These are phyloP conservation scores for Zalerion maritima DNA, from an alignment of 495 filamentous ascomycete genomes.

Conservation along the genomic window DNA sequence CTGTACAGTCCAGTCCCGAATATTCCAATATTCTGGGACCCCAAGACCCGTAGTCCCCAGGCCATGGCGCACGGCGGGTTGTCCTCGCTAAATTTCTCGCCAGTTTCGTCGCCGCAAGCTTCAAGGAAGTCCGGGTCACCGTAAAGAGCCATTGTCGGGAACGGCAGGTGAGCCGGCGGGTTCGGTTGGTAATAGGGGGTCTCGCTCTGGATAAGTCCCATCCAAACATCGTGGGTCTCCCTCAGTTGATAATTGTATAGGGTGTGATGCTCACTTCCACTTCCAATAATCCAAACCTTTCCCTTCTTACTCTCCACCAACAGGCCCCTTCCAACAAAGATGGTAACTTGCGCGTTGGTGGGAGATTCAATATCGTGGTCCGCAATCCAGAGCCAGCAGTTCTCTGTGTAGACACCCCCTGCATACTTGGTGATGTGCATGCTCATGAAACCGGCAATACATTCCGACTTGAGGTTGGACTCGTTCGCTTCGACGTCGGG, in stretches of 20 bases:
- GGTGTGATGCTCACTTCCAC: constrained; percentile 51
- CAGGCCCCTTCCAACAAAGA: constrained; percentile 56
- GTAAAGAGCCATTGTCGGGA: constrained; percentile 40
- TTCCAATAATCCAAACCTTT: constrained; percentile 41
- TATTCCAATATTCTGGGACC: constrained; percentile 38
- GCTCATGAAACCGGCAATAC: constrained; percentile 51
- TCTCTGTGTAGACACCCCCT: constrained; percentile 45
- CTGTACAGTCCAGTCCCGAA: constrained; percentile 56
- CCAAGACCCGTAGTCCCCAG: constrained; percentile 38
- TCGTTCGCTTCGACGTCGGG: constrained; percentile 32
- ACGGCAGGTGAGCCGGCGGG: constrained; percentile 54
- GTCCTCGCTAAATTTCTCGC: constrained; percentile 7
- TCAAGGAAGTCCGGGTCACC: constrained; percentile 55
- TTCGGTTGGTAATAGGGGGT: constrained; percentile 56
- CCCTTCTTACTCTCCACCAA: constrained; percentile 40
- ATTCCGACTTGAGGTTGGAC: constrained; percentile 32
- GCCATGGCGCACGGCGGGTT: constrained; percentile 32
- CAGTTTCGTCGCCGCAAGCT: constrained; percentile 15
- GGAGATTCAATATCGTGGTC: constrained; percentile 60
- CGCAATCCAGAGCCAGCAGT: constrained; percentile 55
- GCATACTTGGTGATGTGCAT: constrained; percentile 50
- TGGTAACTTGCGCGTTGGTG: constrained; percentile 42
- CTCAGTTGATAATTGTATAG: constrained; percentile 70
- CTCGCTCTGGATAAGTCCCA: constrained; percentile 68
- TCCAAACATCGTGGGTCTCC: constrained; percentile 46